Evolutionary conservation across 2,329 filamentous ascomycete species (phyloP).

Genomic region (Plenodomus tracheiphilus): DNA sequence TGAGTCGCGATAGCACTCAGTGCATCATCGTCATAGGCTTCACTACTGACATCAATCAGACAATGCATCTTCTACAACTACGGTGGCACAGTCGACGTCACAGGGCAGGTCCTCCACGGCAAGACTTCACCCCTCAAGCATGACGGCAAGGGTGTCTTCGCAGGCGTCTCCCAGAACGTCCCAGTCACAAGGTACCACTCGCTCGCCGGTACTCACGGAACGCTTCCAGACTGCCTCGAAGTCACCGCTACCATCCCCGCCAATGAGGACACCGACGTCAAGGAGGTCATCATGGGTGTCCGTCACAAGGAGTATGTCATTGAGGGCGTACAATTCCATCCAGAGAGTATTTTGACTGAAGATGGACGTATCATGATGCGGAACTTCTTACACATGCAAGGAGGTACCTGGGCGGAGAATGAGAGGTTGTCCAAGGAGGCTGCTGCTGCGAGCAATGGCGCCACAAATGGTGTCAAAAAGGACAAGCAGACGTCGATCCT

Average conservation of each 20-base stretch:
- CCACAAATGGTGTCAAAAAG: conserved; percentile 30
- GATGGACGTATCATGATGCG: conserved; percentile 86
- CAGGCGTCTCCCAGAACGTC: conserved; percentile 75
- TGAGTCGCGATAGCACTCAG: conserved; percentile 50
- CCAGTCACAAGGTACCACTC: conserved; percentile 96
- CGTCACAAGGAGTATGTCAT: conserved; percentile 87
- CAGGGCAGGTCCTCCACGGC: conserved; percentile 94
- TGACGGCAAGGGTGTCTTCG: conserved; percentile 90
- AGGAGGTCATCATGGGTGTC: conserved; percentile 93
- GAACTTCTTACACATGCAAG: conserved; percentile 86
- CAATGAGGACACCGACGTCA: conserved; percentile 71
- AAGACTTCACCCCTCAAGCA: conserved; percentile 92
- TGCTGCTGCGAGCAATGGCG: conserved; percentile 25
- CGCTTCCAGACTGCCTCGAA: conserved; percentile 82
- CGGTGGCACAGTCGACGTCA: conserved; percentile 86
- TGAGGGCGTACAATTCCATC: conserved; percentile 98
- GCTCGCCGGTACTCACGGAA: conserved; percentile 86
- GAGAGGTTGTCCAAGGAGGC: conserved; percentile 54
- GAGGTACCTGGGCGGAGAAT: conserved; percentile 90
- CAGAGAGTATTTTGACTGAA: conserved; percentile 92
- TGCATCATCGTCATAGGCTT: background rate
- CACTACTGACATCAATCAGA: conserved; percentile 45
- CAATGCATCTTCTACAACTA: conserved; percentile 97
- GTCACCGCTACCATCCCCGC: conserved; percentile 83
- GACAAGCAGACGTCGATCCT: conserved; percentile 81